A percentile compares a stretch with the other conserved stretches of the same genome.
Evolutionary conservation across 2,329 filamentous ascomycete genomes (phyloP).

Genomic region (Colletotrichum scovillei): DNA sequence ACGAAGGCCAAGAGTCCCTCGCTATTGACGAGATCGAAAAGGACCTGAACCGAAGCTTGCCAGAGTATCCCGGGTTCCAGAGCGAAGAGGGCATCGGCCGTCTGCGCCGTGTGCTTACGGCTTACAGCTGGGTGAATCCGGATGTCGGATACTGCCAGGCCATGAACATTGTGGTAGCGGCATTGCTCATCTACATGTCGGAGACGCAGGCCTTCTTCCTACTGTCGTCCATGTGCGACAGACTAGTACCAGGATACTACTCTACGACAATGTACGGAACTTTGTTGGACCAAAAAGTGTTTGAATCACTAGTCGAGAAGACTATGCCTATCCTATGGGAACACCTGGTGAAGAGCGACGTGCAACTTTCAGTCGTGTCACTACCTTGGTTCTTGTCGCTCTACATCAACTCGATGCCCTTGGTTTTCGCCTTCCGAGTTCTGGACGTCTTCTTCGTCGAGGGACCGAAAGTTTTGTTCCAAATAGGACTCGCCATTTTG

Average conservation of each 20-base stretch:
- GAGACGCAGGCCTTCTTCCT: conserved; percentile 96
- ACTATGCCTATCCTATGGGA: conserved; percentile 99
- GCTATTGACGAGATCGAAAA: conserved; percentile 99
- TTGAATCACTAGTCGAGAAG: conserved; percentile 97
- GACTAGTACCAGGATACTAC: conserved; percentile 95
- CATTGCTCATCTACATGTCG: conserved; percentile 98
- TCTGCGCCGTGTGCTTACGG: conserved; percentile 89
- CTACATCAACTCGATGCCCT: conserved; percentile 99
- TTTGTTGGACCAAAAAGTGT: conserved; percentile 94
- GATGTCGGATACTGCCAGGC: conserved; percentile 99
- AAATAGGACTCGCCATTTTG: conserved; percentile 95
- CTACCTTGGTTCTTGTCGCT: conserved; percentile 97
- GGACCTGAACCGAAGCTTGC: conserved; percentile 93
- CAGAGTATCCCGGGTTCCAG: conserved; percentile 97
- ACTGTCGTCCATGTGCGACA: conserved; percentile 90
- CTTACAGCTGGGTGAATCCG: conserved; percentile 96
- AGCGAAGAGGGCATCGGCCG: conserved; percentile 94
- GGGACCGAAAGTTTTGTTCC: conserved; percentile 96
- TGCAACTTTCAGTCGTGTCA: conserved; percentile 96
- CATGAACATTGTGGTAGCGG: conserved; percentile 99
- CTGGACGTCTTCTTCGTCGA: conserved; percentile 98
- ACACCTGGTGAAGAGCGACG: conserved; percentile 95
- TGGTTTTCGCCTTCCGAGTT: conserved; percentile 96
- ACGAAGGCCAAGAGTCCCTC: conserved; percentile 86
- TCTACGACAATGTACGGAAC: conserved; percentile 99